These are phyloP conservation scores for Allium sativum DNA, from an alignment of 106 monocot species.

Conservation along the genomic window DNA sequence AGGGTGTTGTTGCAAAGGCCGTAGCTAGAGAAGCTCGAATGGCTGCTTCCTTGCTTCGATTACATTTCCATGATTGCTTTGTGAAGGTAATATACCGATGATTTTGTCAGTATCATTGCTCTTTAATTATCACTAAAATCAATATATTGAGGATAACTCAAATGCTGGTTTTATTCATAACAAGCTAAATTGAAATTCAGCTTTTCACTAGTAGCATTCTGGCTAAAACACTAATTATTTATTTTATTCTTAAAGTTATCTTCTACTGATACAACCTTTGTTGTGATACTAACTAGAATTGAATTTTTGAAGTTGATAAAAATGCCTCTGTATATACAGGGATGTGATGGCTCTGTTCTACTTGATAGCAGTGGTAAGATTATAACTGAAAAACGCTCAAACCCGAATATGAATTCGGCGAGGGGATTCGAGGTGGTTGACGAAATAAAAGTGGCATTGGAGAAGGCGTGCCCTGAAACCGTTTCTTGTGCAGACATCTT, in stretches of 20 bases:
- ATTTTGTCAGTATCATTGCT: not conserved
- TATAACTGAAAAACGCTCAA: constrained; percentile 1
- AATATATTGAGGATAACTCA: too few species aligned
- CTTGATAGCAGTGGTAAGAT: not conserved
- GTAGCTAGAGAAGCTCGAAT: constrained; percentile 3
- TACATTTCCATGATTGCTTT: constrained; percentile 14
- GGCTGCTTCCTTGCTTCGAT: constrained; percentile 10
- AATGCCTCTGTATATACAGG: not conserved
- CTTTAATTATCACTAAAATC: not conserved
- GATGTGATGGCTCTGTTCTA: constrained; percentile 10
- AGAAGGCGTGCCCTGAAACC: constrained; percentile 17
- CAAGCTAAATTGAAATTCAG: too few species aligned
- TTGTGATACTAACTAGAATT: too few species aligned
- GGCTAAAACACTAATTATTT: not conserved
- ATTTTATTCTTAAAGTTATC: not conserved
- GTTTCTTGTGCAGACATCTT: constrained; percentile 50
- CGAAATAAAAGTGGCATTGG: constrained; percentile 2
- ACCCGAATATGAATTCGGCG: constrained; percentile 1
- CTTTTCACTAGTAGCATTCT: too few species aligned
- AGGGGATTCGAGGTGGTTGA: constrained; percentile 16
- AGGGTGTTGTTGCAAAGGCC: not conserved
- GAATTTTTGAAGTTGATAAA: too few species aligned
- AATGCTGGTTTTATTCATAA: too few species aligned
- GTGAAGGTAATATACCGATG: constrained; percentile 4
- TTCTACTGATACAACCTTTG: not conserved